Evolutionary conservation across 2,329 filamentous ascomycete genomes (phyloP).

Genomic region (Pseudophaeomoniella oleicola): DNA sequence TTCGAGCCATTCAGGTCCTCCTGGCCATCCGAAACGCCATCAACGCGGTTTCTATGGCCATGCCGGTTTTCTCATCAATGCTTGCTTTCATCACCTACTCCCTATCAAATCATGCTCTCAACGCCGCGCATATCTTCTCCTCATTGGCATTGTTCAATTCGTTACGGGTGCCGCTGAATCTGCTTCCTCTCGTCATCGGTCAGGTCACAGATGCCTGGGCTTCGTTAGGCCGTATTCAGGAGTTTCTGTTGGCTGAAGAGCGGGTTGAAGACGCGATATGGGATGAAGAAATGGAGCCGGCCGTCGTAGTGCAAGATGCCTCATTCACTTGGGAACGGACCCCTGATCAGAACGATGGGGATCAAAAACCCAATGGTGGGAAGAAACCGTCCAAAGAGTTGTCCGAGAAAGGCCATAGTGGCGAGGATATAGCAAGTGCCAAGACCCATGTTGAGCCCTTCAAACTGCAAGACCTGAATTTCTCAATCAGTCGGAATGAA

Average conservation of each 20-base stretch:
- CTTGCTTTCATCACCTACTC: conserved; percentile 74
- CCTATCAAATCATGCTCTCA: conserved; percentile 49
- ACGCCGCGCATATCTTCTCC: conserved; percentile 73
- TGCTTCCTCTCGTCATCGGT: conserved; percentile 75
- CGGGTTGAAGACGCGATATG: conserved; percentile 54
- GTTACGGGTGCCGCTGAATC: conserved; percentile 74
- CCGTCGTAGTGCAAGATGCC: conserved; percentile 55
- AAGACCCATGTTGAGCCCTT: conserved; percentile 21
- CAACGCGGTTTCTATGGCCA: conserved; percentile 64
- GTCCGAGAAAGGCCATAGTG: conserved; percentile 11
- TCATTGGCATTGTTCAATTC: conserved; percentile 89
- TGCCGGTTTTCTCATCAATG: conserved; percentile 93
- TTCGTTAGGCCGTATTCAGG: conserved; percentile 71
- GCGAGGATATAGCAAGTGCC: conserved; percentile 13
- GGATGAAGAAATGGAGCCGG: conserved; percentile 36
- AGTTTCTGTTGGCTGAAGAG: conserved; percentile 79
- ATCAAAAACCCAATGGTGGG: conserved; percentile 29
- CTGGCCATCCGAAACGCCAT: conserved; percentile 74
- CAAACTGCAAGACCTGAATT: conserved; percentile 21
- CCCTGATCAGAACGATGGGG: conserved; percentile 18
- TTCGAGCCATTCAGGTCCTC: conserved; percentile 68
- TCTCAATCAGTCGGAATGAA: conserved; percentile 30
- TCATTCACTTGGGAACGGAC: conserved; percentile 73
- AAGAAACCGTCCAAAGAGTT: conserved; percentile 18
- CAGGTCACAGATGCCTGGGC: conserved; percentile 82